A percentile compares a stretch with the other conserved stretches of the same genome.
Evolutionary conservation across 2,329 filamentous ascomycete genomes (phyloP).

Genomic region (Curvularia lunata): DNA sequence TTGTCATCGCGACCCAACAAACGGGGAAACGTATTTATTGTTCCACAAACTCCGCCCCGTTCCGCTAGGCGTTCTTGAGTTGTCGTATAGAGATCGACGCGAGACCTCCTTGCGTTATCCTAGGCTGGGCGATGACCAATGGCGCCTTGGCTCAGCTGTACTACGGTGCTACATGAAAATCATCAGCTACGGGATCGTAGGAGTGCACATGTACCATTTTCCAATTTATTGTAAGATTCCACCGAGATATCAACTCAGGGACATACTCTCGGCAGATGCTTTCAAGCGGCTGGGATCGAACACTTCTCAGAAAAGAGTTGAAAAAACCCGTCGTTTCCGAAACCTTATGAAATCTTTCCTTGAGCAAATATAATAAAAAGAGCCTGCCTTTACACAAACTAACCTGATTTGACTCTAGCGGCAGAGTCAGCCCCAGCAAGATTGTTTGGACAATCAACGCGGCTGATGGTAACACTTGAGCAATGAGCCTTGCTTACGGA

Average conservation of each 20-base stretch:
- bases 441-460: slow-evolving; percentile 5
- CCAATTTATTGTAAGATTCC: not conserved
- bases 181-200: not conserved
- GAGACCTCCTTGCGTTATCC: slow-evolving; percentile 11
- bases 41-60: slow-evolving; percentile 5
- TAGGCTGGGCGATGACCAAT: slow-evolving; percentile 24
- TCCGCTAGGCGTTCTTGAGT: slow-evolving; percentile 12
- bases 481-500: not conserved
- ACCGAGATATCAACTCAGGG: not conserved
- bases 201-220: not conserved
- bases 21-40: not conserved
- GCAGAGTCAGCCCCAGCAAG: not conserved
- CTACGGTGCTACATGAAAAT: not conserved
- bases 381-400: not conserved
- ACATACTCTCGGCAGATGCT: not conserved
- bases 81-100: slow-evolving; percentile 9
- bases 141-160: slow-evolving; percentile 18
- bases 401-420: not conserved
- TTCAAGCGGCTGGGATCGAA: not conserved
- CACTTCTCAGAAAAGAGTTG: no score
- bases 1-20: slow-evolving; percentile 1
- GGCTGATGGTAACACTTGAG: slow-evolving; percentile 1
- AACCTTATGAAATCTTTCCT: no score
- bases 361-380: no score
- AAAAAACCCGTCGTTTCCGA: no score